Conservation (phyloP, 345 rosid species). For the Raphanus sativus region DNA sequence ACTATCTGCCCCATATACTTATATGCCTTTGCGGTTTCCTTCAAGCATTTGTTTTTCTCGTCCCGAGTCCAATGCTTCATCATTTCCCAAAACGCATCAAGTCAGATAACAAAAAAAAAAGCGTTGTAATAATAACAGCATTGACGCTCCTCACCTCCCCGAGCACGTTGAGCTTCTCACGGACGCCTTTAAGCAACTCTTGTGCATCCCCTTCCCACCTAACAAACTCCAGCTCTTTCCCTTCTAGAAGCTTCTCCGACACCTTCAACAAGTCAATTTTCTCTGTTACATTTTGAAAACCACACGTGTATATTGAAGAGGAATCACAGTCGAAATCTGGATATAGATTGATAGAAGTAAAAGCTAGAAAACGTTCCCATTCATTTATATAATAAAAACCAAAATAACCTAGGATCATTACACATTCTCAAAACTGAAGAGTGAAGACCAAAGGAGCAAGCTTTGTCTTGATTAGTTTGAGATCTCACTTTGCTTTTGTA, state of each 20-base stretch:
- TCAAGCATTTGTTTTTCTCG: slow-evolving; percentile 77
- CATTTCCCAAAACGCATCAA: slow-evolving; percentile 27
- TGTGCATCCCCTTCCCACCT: slow-evolving; percentile 63
- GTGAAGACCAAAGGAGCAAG: slow-evolving; percentile 17
- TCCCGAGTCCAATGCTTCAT: slow-evolving; percentile 84
- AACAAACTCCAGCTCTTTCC: slow-evolving; percentile 68
- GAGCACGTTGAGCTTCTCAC: slow-evolving; percentile 79
- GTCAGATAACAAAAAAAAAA: not conserved
- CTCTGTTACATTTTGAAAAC: slow-evolving; percentile 9
- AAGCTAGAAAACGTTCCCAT: slow-evolving; percentile 1
- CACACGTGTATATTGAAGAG: not conserved
- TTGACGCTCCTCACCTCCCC: slow-evolving; percentile 61
- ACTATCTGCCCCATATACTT: slow-evolving; percentile 78
- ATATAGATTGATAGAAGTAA: not conserved
- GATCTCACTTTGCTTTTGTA: not conserved
- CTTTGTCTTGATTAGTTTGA: slow-evolving; percentile 5
- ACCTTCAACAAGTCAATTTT: slow-evolving; percentile 46
- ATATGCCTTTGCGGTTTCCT: slow-evolving; percentile 74
- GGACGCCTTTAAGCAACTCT: slow-evolving; percentile 60
- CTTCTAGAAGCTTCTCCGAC: slow-evolving; percentile 64
- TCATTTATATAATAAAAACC: not conserved
- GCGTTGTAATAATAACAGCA: not conserved
- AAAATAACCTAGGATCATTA: not conserved
- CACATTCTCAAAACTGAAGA: not conserved
- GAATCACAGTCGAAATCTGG: not conserved